Percentiles rank a stretch among this genome's conserved stretches.
These are phyloP conservation scores for Penicillium cataractarum DNA, from an alignment of 495 filamentous ascomycete genomes.

Conservation along the genomic window DNA sequence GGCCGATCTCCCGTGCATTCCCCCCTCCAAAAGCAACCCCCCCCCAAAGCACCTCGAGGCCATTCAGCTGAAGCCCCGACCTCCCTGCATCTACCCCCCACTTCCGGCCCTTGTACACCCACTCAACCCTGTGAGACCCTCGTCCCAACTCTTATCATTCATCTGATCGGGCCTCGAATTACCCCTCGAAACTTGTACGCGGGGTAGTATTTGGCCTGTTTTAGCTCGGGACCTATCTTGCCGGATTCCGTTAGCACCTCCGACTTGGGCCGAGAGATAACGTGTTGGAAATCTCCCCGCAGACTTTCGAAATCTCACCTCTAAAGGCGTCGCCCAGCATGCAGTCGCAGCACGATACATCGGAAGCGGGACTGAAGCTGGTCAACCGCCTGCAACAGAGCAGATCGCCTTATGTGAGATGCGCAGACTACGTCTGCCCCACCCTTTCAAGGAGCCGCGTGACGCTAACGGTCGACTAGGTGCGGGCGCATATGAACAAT, in stretches of 20 bases:
- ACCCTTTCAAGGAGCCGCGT: neutral
- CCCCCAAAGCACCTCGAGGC: neutral
- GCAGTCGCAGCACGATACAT: constrained; percentile 34
- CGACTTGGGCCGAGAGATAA: constrained; percentile 14
- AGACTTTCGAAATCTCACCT: constrained; percentile 3
- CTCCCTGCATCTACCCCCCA: constrained; percentile 27
- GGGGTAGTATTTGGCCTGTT: constrained; percentile 12
- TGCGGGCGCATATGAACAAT: constrained; percentile 80
- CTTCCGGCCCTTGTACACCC: constrained; percentile 23
- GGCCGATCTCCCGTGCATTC: constrained; percentile 36
- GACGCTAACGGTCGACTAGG: constrained; percentile 45
- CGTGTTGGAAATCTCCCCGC: constrained; percentile 11
- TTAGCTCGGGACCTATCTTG: constrained; percentile 11
- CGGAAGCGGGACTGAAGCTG: constrained; percentile 45
- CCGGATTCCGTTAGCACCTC: constrained; percentile 29
- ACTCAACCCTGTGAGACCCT: constrained; percentile 8
- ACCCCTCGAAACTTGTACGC: neutral
- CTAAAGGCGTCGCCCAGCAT: constrained; percentile 30
- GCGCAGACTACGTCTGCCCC: neutral
- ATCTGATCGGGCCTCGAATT: neutral
- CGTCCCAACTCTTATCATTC: constrained; percentile 13
- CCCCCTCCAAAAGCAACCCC: constrained; percentile 4
- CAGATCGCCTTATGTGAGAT: constrained; percentile 73
- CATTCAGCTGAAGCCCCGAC: neutral
- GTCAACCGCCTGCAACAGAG: constrained; percentile 74